These are phyloP conservation scores for Calonectria pseudoreteaudii DNA, from an alignment of 2,329 filamentous ascomycete genomes.

Conservation along the genomic window DNA sequence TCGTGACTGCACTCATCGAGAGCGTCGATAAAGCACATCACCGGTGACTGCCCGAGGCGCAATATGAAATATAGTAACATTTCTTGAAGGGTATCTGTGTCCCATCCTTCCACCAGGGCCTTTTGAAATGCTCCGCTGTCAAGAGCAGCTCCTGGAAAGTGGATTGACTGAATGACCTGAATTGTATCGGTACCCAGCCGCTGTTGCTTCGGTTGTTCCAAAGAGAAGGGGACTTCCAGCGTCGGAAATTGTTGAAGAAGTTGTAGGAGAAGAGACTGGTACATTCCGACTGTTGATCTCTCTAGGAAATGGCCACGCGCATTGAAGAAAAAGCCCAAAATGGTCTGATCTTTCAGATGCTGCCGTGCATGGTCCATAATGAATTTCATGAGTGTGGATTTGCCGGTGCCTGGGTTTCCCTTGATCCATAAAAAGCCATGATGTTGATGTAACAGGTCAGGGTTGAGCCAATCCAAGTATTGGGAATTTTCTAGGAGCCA, in stretches of 20 bases:
- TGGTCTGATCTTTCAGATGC: not conserved
- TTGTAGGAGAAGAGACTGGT: no score
- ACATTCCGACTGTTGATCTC: not conserved
- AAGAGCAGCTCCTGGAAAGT: no score
- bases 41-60: not conserved
- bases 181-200: no score
- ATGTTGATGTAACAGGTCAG: not conserved
- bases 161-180: no score
- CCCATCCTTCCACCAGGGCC: no score
- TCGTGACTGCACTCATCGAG: not conserved
- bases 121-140: no score
- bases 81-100: no score
- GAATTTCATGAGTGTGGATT: not conserved
- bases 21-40: not conserved
- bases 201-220: no score
- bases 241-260: no score
- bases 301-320: not conserved
- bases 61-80: no score
- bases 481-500: not conserved
- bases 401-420: not conserved
- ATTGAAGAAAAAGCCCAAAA: not conserved
- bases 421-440: not conserved
- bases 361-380: not conserved
- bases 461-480: not conserved
- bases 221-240: no score